Evolutionary conservation across 768 basidiomycete species (phyloP).

Genomic region (Auriscalpium microsporum): DNA sequence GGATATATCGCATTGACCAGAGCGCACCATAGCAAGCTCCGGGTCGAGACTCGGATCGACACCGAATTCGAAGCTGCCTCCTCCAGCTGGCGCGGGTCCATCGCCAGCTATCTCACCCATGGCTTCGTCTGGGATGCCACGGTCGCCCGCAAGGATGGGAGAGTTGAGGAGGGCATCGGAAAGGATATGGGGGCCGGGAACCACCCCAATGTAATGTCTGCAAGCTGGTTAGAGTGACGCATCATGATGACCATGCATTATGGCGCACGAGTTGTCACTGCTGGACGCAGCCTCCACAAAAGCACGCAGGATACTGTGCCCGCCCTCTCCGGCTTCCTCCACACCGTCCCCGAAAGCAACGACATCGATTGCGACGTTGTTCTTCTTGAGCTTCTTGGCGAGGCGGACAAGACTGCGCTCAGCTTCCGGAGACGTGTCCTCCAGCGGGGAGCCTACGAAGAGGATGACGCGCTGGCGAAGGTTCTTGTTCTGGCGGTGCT

Average conservation of each 20-base stretch:
- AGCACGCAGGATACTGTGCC: constrained; percentile 60
- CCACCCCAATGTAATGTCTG: constrained; percentile 77
- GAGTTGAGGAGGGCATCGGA: constrained; percentile 80
- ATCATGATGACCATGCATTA: not conserved
- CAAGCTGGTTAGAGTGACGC: not conserved
- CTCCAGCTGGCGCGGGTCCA: constrained; percentile 36
- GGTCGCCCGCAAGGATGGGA: constrained; percentile 74
- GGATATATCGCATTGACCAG: not conserved
- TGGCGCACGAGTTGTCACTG: constrained; percentile 77
- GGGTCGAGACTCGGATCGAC: constrained; percentile 95
- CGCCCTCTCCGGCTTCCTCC: constrained; percentile 48
- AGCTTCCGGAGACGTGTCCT: constrained; percentile 61
- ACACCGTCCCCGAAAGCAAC: constrained; percentile 87
- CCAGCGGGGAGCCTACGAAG: constrained; percentile 87
- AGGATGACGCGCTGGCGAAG: constrained; percentile 92
- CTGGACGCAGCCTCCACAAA: constrained; percentile 80
- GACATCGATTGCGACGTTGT: constrained; percentile 93
- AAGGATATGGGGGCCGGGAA: constrained; percentile 69
- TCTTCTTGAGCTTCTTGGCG: constrained; percentile 98
- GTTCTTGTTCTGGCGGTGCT: constrained; percentile 98
- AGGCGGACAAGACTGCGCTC: constrained; percentile 69
- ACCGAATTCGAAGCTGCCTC: constrained; percentile 70
- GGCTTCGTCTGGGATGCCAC: constrained; percentile 56
- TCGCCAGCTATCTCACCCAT: constrained; percentile 43
- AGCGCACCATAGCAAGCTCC: constrained; percentile 86